Evolutionary conservation across 202 grass and related monocot species (phyloP).

Genomic region (Carex arenaria): DNA sequence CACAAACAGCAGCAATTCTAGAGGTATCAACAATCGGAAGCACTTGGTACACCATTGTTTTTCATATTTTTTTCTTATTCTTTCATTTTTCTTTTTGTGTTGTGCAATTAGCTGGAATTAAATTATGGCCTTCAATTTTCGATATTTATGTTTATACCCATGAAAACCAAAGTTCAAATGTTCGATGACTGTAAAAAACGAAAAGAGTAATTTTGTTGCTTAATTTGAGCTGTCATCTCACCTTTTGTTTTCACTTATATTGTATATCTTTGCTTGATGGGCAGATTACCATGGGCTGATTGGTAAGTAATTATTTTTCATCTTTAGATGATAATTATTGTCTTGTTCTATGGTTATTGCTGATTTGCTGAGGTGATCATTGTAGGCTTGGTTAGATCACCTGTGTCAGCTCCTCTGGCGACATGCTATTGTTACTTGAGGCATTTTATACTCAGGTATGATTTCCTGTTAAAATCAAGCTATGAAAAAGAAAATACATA

Average conservation of each 20-base stretch:
- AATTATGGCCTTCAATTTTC: background rate
- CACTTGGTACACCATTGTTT: background rate
- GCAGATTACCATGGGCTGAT: conserved; percentile 80
- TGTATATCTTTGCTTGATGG: background rate
- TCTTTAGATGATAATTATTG: background rate
- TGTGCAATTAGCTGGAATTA: background rate
- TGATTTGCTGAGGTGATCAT: background rate
- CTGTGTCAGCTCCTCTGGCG: conserved; percentile 63
- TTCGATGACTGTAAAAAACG: background rate
- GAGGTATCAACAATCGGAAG: conserved; percentile 35
- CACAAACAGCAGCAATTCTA: conserved; percentile 75
- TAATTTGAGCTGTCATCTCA: conserved; percentile 12
- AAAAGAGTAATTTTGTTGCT: background rate
- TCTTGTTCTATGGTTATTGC: conserved; percentile 1
- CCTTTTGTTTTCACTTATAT: background rate
- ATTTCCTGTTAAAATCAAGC: background rate
- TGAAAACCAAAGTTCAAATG: background rate
- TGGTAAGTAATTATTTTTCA: conserved; percentile 40
- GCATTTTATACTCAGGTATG: conserved; percentile 75
- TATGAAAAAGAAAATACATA: background rate
- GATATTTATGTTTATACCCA: background rate
- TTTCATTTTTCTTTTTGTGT: background rate
- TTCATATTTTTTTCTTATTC: background rate
- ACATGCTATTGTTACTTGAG: conserved; percentile 75
- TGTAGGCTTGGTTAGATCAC: conserved; percentile 83